Evolutionary conservation across 768 basidiomycete species (phyloP).

Genomic region (Phylloporus arenicola): DNA sequence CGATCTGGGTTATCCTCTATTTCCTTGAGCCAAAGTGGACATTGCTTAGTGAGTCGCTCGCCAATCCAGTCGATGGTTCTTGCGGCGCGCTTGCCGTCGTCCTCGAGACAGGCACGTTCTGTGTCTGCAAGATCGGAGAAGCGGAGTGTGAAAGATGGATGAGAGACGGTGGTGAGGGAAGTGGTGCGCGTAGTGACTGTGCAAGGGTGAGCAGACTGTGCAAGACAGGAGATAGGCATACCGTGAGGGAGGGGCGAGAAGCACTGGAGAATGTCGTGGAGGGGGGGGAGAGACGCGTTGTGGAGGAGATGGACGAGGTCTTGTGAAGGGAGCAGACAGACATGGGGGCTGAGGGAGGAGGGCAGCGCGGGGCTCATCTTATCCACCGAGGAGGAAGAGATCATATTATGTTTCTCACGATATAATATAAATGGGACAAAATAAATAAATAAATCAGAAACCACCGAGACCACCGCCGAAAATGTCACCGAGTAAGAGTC

Average conservation of each 20-base stretch:
- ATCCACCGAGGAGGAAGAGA: neutral
- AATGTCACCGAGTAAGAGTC: conserved; percentile 44
- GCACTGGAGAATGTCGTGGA: conserved; percentile 73
- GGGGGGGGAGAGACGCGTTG: conserved; percentile 55
- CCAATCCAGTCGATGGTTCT: conserved; percentile 87
- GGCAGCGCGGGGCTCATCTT: conserved; percentile 55
- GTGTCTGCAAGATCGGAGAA: conserved; percentile 74
- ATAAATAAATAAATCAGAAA: conserved; percentile 23
- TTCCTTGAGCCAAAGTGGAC: conserved; percentile 67
- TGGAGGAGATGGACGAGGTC: conserved; percentile 62
- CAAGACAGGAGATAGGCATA: conserved; percentile 22
- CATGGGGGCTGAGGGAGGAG: conserved; percentile 74
- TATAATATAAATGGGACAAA: conserved; percentile 1
- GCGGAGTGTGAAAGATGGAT: conserved; percentile 66
- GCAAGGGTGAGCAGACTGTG: conserved; percentile 3
- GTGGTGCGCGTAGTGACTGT: conserved; percentile 81
- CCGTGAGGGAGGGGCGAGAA: conserved; percentile 83
- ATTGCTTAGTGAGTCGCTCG: conserved; percentile 58
- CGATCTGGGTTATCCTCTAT: conserved; percentile 43
- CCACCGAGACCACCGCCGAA: conserved; percentile 40
- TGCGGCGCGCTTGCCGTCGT: conserved; percentile 71
- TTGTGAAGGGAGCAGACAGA: conserved; percentile 65
- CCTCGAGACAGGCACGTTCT: conserved; percentile 70
- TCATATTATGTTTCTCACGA: conserved; percentile 6
- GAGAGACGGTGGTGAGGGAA: conserved; percentile 61